A percentile compares a stretch with the other conserved stretches of the same genome.
Conservation (phyloP, 805 yeast species). For the Candida coquimbonensis region DNA sequence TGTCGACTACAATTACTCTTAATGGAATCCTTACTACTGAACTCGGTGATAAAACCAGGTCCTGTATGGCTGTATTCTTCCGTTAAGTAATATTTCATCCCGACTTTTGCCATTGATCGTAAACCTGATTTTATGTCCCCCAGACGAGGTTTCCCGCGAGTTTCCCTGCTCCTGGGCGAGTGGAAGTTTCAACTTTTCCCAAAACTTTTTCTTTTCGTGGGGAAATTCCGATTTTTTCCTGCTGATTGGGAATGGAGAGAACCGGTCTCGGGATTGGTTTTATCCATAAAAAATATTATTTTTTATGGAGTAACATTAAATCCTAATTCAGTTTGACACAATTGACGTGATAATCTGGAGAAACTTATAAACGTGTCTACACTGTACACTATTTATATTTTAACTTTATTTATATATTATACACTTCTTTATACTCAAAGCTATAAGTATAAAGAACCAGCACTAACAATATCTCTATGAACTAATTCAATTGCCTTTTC, state of each 20-base stretch:
- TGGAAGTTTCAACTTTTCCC: neutral
- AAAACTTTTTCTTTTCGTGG: neutral
- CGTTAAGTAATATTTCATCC: neutral
- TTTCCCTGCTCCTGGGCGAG: neutral
- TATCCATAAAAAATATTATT: no score
- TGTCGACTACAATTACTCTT: no score
- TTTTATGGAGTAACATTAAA: no score
- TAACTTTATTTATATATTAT: neutral
- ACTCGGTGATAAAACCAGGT: neutral
- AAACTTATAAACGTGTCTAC: no score
- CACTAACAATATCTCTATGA: slow-evolving; percentile 94
- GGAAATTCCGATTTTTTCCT: neutral
- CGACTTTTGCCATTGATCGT: neutral
- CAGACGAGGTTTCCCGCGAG: neutral
- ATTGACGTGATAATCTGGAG: no score
- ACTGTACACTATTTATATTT: no score
- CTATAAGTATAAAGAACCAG: slow-evolving; percentile 77
- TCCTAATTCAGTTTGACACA: no score
- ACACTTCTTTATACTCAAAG: neutral
- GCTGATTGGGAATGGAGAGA: neutral
- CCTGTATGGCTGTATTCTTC: neutral
- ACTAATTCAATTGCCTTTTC: slow-evolving; percentile 76
- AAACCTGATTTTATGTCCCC: neutral
- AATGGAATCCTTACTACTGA: no score
- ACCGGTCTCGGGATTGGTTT: no score